phyloP scores from a whole-genome alignment of 2,329 filamentous ascomycete genomes.

The Hymenoscyphus infarciens region DNA sequence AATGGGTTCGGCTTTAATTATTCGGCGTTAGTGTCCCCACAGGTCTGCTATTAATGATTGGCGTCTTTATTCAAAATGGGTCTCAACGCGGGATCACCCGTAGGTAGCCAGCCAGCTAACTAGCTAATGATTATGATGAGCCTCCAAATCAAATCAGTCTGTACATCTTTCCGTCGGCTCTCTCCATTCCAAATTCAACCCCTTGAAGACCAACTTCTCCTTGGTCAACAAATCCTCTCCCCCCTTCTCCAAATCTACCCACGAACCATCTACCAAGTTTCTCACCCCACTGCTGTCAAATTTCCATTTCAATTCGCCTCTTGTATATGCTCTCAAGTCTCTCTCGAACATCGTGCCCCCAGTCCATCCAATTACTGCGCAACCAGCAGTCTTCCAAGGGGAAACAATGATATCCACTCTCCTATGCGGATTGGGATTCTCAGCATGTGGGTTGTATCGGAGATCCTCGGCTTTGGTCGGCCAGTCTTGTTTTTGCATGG shows the following conservation, averaged over 20 bases:
- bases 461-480: conserved; percentile 38
- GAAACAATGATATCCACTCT: conserved; percentile 89
- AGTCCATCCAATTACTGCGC: conserved; percentile 83
- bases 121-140: too few relatives aligned
- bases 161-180: conserved; percentile 60
- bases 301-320: conserved; percentile 67
- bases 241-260: conserved; percentile 68
- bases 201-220: conserved; percentile 76
- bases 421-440: conserved; percentile 72
- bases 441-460: conserved; percentile 33
- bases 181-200: conserved; percentile 66
- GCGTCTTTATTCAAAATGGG: too few relatives aligned
- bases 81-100: too few relatives aligned
- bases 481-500: conserved; percentile 74
- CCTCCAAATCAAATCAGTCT: conserved; percentile 12
- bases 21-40: neutral
- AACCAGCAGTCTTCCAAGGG: conserved; percentile 85
- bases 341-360: conserved; percentile 87
- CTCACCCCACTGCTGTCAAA: conserved; percentile 90
- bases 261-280: conserved; percentile 58
- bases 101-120: too few relatives aligned
- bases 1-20: neutral
- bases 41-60: neutral
- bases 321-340: conserved; percentile 78
- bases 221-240: conserved; percentile 63